Evolutionary conservation across 148 eudicot genomes (phyloP).

Genomic region (Persicaria tinctoria): DNA sequence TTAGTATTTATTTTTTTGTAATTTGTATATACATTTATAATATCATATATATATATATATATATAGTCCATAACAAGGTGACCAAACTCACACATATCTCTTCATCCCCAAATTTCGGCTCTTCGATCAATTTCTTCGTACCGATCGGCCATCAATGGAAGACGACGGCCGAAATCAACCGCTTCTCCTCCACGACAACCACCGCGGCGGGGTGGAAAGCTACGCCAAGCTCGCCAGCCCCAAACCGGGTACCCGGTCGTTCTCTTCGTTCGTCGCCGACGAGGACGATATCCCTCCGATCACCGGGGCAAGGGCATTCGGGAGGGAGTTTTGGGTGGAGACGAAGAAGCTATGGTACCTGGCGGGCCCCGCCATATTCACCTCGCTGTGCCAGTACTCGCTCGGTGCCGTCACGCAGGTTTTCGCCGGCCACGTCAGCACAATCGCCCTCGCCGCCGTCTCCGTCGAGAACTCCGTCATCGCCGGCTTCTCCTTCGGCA

Average conservation of each 20-base stretch:
- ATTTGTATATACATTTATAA: too few species aligned
- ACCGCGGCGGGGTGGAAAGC: background rate
- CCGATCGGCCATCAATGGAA: background rate
- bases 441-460: constrained; percentile 38
- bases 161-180: background rate
- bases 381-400: constrained; percentile 37
- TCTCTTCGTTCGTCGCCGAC: constrained; percentile 13
- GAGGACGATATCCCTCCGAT: constrained; percentile 24
- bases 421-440: constrained; percentile 47
- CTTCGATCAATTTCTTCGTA: background rate
- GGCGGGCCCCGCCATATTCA: constrained; percentile 42
- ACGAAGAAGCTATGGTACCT: constrained; percentile 37
- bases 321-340: constrained; percentile 21
- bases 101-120: background rate
- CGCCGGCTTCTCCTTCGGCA: constrained; percentile 37
- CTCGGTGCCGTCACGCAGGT: constrained; percentile 42
- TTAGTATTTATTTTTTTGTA: too few species aligned
- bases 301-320: constrained; percentile 13
- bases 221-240: background rate
- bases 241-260: background rate
- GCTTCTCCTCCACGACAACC: background rate
- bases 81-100: background rate
- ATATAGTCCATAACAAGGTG: background rate
- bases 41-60: background rate
- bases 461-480: constrained; percentile 39